These are phyloP conservation scores for Exophiala sp. DNA, from an alignment of 2,329 filamentous ascomycete species.

Conservation along the genomic window DNA sequence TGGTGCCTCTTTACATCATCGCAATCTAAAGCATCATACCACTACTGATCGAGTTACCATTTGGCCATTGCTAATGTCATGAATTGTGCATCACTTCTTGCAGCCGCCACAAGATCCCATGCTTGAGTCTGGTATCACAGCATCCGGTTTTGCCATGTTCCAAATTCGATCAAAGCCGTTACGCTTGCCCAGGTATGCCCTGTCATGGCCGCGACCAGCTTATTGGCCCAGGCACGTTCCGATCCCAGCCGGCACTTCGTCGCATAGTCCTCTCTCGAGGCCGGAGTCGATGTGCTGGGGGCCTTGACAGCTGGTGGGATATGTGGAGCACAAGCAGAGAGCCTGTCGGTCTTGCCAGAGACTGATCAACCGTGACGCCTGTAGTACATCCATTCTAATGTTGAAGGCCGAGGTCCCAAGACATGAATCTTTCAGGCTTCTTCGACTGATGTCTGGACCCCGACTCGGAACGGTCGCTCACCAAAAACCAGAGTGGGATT, in stretches of 20 bases:
- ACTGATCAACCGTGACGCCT: no score
- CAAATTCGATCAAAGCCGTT: neutral
- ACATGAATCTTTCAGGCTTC: no score
- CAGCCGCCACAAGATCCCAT: neutral
- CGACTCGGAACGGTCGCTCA: no score
- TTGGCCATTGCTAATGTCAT: neutral
- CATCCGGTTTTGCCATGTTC: constrained; percentile 1
- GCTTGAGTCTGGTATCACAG: neutral
- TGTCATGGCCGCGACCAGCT: neutral
- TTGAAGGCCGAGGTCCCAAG: no score
- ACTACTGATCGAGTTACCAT: neutral
- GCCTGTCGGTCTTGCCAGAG: no score
- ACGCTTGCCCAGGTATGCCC: neutral
- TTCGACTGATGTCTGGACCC: no score
- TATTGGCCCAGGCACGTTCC: neutral
- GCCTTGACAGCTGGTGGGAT: no score
- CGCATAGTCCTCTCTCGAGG: no score
- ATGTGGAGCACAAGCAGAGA: no score
- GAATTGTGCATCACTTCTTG: neutral
- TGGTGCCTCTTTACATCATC: constrained; percentile 2
- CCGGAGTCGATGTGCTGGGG: no score
- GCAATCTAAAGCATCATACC: neutral
- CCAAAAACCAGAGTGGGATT: no score
- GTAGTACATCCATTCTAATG: no score
- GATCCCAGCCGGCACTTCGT: neutral